A percentile compares a stretch with the other conserved stretches of the same genome.
phyloP scores from a whole-genome alignment of 768 basidiomycete genomes.

The Tulasnella sp. region DNA sequence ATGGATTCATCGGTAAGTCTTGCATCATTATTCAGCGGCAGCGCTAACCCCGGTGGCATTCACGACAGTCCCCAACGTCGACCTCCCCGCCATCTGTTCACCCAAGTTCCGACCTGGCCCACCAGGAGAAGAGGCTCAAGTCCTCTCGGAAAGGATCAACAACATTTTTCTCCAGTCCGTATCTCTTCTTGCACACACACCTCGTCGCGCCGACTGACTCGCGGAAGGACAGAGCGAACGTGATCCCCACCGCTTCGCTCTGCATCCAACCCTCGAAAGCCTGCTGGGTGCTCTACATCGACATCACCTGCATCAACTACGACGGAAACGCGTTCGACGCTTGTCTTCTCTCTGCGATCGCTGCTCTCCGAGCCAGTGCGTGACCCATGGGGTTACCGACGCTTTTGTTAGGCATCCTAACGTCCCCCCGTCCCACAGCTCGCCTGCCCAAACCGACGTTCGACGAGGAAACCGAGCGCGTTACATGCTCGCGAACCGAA shows the following conservation, averaged over 20 bases:
- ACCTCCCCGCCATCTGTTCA: slow-evolving; percentile 87
- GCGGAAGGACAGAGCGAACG: slow-evolving; percentile 39
- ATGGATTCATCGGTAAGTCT: slow-evolving; percentile 68
- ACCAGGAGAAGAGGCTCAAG: slow-evolving; percentile 88
- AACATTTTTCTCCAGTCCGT: slow-evolving; percentile 48
- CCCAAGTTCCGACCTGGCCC: slow-evolving; percentile 93
- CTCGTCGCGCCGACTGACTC: neutral
- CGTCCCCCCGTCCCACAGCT: slow-evolving; percentile 32
- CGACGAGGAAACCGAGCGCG: slow-evolving; percentile 52
- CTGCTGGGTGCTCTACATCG: slow-evolving; percentile 91
- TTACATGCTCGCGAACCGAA: slow-evolving; percentile 46
- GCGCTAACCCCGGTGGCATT: neutral
- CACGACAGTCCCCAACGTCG: slow-evolving; percentile 76
- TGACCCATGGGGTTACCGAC: slow-evolving; percentile 11
- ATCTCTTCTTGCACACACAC: neutral
- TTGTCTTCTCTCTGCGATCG: slow-evolving; percentile 72
- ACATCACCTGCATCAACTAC: slow-evolving; percentile 92
- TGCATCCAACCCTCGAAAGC: slow-evolving; percentile 73
- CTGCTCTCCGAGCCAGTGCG: slow-evolving; percentile 77
- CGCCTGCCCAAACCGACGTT: slow-evolving; percentile 58
- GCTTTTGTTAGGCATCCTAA: neutral
- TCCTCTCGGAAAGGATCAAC: slow-evolving; percentile 72
- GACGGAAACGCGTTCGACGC: slow-evolving; percentile 96
- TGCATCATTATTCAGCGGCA: neutral
- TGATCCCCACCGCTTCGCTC: slow-evolving; percentile 54